phyloP scores from a whole-genome alignment of 1,284 basidiomycete species.

The Puccinia coronata region DNA sequence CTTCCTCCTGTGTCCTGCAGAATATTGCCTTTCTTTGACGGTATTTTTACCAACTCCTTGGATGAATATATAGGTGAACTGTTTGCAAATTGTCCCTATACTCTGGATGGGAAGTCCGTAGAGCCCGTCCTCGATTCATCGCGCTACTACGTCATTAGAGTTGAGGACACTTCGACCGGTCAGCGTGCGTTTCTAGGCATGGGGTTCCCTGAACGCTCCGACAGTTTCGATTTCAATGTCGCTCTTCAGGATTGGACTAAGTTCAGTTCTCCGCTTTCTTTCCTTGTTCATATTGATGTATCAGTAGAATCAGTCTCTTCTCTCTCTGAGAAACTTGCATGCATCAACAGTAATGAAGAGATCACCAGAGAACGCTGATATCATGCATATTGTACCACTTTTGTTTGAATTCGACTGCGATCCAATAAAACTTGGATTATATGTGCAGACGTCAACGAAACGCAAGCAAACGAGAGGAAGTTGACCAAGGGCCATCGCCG shows the following conservation, averaged over 20 bases:
- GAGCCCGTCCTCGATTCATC: conserved; percentile 95
- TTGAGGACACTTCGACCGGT: conserved; percentile 73
- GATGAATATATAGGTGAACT: conserved; percentile 62
- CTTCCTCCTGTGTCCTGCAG: neutral
- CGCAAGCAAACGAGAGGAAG: neutral
- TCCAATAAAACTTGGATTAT: neutral
- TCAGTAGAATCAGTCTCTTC: neutral
- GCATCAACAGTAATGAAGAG: neutral
- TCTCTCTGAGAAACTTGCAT: neutral
- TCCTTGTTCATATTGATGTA: neutral
- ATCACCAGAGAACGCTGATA: conserved; percentile 49
- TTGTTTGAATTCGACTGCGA: conserved; percentile 16
- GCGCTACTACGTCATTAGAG: conserved; percentile 88
- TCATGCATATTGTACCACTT: conserved; percentile 50
- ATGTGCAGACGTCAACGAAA: conserved; percentile 19
- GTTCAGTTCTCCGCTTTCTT: conserved; percentile 61
- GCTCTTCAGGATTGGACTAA: conserved; percentile 94
- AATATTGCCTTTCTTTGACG: neutral
- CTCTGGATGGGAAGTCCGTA: conserved; percentile 73
- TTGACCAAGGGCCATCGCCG: conserved; percentile 54
- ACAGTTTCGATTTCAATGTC: conserved; percentile 93
- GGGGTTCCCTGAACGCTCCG: conserved; percentile 85
- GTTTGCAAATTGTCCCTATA: conserved; percentile 89
- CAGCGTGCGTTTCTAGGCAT: conserved; percentile 88
- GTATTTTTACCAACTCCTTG: neutral